phyloP scores from a whole-genome alignment of 139 green algal species.

The Haematococcus sp. region DNA sequence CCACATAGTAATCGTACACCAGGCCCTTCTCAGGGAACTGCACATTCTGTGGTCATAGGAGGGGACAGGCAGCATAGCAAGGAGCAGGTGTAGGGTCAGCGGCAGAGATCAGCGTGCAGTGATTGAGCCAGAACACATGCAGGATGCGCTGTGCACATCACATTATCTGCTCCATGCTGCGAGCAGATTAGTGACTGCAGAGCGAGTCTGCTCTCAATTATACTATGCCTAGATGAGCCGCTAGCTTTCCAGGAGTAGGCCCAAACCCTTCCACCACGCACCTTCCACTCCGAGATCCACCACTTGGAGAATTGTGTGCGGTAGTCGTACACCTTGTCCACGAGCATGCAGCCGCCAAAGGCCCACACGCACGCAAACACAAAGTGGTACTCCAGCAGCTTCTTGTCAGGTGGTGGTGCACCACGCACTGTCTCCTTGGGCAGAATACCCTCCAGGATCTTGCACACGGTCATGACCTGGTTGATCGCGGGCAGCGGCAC shows the following conservation, averaged over 20 bases:
- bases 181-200: too few relatives aligned
- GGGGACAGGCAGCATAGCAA: slow-evolving; percentile 4
- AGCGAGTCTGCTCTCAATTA: too few relatives aligned
- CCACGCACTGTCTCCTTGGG: slow-evolving; percentile 55
- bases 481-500: slow-evolving; percentile 75
- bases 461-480: slow-evolving; percentile 86
- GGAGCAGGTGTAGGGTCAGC: neutral
- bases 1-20: slow-evolving; percentile 92
- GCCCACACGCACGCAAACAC: slow-evolving; percentile 92
- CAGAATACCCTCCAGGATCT: slow-evolving; percentile 90
- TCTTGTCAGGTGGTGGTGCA: slow-evolving; percentile 70
- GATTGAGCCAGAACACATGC: too few relatives aligned
- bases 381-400: slow-evolving; percentile 89
- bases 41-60: slow-evolving; percentile 28
- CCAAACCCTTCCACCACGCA: too few relatives aligned
- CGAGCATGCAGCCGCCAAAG: slow-evolving; percentile 85
- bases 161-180: too few relatives aligned
- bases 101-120: slow-evolving; percentile 11
- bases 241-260: too few relatives aligned
- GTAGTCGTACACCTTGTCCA: slow-evolving; percentile 84
- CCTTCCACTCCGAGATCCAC: slow-evolving; percentile 80
- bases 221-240: too few relatives aligned
- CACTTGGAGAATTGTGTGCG: slow-evolving; percentile 84
- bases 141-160: neutral
- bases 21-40: slow-evolving; percentile 74